phyloP scores from a whole-genome alignment of 805 yeast species.

The Wickerhamomyces bovis region DNA sequence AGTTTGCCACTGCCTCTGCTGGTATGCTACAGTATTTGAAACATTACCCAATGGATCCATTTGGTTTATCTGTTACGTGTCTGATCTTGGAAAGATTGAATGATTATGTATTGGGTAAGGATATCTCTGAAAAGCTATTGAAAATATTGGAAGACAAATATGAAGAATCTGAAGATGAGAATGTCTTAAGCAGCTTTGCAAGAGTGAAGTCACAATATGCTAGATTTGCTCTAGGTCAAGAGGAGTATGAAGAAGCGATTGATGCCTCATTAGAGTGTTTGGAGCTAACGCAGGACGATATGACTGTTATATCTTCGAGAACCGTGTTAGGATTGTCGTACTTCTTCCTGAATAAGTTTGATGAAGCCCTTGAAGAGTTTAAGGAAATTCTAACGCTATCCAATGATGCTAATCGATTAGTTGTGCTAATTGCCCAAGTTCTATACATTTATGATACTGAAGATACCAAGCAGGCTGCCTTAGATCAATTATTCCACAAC shows the following conservation, averaged over 20 bases:
- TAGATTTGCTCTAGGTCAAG: slow-evolving; percentile 59
- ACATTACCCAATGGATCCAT: slow-evolving; percentile 49
- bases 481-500: slow-evolving; percentile 70
- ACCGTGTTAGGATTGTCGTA: slow-evolving; percentile 67
- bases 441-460: slow-evolving; percentile 68
- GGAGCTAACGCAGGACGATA: slow-evolving; percentile 36
- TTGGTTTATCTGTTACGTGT: slow-evolving; percentile 52
- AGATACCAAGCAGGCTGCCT: slow-evolving; percentile 77
- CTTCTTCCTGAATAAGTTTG: slow-evolving; percentile 60
- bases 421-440: slow-evolving; percentile 71
- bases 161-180: slow-evolving; percentile 47
- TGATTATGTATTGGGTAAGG: slow-evolving; percentile 49
- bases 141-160: slow-evolving; percentile 45
- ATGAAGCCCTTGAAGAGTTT: slow-evolving; percentile 61
- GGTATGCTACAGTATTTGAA: slow-evolving; percentile 64
- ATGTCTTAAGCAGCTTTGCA: slow-evolving; percentile 44
- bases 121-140: slow-evolving; percentile 41
- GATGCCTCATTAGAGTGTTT: slow-evolving; percentile 53
- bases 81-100: slow-evolving; percentile 64
- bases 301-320: slow-evolving; percentile 46
- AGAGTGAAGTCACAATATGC: slow-evolving; percentile 64
- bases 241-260: slow-evolving; percentile 50
- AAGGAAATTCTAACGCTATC: slow-evolving; percentile 52
- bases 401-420: slow-evolving; percentile 57
- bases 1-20: slow-evolving; percentile 56